Evolutionary conservation across 2,329 filamentous ascomycete genomes (phyloP).

Genomic region (Zasmidium cellare): DNA sequence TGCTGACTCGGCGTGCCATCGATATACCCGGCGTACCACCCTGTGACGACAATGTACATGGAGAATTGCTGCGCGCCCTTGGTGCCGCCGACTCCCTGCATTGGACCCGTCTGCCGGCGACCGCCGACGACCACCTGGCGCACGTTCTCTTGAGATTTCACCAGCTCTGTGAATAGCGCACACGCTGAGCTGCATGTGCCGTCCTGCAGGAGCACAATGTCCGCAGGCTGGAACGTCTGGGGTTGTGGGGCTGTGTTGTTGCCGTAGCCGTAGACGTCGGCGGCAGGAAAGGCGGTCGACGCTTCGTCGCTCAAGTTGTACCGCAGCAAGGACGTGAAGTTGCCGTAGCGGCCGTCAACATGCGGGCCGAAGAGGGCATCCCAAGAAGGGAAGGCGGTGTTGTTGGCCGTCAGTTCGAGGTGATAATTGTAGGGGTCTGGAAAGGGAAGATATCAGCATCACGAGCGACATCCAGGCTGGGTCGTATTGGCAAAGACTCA

Average conservation of each 20-base stretch:
- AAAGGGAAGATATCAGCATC: too few species aligned
- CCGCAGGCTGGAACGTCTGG: slow-evolving; percentile 38
- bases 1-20: slow-evolving; percentile 1
- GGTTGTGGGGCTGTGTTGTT: slow-evolving; percentile 15
- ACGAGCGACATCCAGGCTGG: too few species aligned
- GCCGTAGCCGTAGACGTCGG: background rate
- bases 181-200: slow-evolving; percentile 46
- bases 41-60: slow-evolving; percentile 2
- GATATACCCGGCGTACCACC: background rate
- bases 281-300: background rate
- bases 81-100: slow-evolving; percentile 44
- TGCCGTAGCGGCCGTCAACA: slow-evolving; percentile 21
- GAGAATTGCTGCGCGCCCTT: slow-evolving; percentile 39
- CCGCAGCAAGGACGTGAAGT: slow-evolving; percentile 37
- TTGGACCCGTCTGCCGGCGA: slow-evolving; percentile 39
- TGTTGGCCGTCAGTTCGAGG: slow-evolving; percentile 21
- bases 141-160: slow-evolving; percentile 41
- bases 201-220: slow-evolving; percentile 45
- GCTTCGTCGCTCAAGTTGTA: slow-evolving; percentile 31
- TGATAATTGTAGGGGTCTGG: slow-evolving; percentile 35
- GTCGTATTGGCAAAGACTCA: too few species aligned
- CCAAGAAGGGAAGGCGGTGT: slow-evolving; percentile 35
- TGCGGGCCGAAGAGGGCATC: slow-evolving; percentile 37
- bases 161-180: slow-evolving; percentile 41
- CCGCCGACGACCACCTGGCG: slow-evolving; percentile 42